These are phyloP conservation scores for Coleophoma crateriformis DNA, from an alignment of 2,329 filamentous ascomycete genomes.

Conservation along the genomic window DNA sequence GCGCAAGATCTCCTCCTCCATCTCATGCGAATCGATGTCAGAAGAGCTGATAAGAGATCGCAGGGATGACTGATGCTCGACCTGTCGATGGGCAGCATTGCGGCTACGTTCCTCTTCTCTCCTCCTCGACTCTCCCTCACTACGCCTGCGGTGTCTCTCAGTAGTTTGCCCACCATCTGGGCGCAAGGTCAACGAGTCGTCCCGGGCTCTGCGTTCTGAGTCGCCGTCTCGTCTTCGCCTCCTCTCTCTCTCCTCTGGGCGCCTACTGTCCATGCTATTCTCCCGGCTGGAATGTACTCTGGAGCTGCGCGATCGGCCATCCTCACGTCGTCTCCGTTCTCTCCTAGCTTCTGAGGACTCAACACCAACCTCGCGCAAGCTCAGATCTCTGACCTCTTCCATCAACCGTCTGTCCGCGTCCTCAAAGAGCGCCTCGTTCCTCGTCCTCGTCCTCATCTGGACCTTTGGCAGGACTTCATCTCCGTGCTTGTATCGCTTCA, in stretches of 20 bases:
- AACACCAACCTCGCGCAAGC: constrained; percentile 58
- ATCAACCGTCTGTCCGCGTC: constrained; percentile 25
- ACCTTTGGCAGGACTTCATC: constrained; percentile 71
- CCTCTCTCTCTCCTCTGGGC: constrained; percentile 19
- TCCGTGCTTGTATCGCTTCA: constrained; percentile 70
- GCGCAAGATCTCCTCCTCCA: constrained; percentile 82
- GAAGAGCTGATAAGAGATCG: constrained; percentile 78
- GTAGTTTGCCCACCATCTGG: constrained; percentile 12
- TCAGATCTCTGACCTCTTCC: constrained; percentile 22
- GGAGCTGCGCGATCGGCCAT: constrained; percentile 17
- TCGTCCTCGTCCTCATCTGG: constrained; percentile 41
- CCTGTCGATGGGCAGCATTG: constrained; percentile 40
- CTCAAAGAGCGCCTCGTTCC: constrained; percentile 48
- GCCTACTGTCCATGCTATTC: constrained; percentile 19
- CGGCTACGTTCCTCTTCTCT: constrained; percentile 19
- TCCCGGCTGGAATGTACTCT: constrained; percentile 27
- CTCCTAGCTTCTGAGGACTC: constrained; percentile 23
- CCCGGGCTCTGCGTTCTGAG: constrained; percentile 19
- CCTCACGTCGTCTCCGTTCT: constrained; percentile 23
- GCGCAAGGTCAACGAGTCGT: constrained; percentile 10
- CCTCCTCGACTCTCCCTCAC: constrained; percentile 16
- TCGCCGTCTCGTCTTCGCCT: constrained; percentile 25
- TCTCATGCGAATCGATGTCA: constrained; percentile 69
- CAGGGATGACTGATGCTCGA: constrained; percentile 88
- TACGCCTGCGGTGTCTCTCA: constrained; percentile 18